Evolutionary conservation across 306 rosid genomes (phyloP).

Genomic region (Ochetophila trinervis): DNA sequence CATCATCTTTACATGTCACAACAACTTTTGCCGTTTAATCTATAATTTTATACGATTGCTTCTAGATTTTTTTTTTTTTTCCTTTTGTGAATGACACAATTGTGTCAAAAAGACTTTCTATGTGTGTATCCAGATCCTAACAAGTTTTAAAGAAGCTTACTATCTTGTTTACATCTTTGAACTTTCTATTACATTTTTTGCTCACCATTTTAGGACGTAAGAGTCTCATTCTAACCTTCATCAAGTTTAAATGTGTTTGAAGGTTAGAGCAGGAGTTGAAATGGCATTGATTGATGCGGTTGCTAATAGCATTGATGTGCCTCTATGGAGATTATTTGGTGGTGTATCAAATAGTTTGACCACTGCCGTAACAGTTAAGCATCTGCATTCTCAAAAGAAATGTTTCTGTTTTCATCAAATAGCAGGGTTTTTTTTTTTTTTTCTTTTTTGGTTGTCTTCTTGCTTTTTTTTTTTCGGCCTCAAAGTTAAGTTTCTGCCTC

Average conservation of each 20-base stretch:
- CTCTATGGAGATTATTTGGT: constrained; percentile 82
- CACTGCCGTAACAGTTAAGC: constrained; percentile 6
- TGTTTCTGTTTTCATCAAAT: too few relatives aligned
- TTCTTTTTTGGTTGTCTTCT: too few relatives aligned
- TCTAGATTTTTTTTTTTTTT: too few relatives aligned
- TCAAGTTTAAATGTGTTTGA: constrained; percentile 9
- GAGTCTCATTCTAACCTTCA: neutral
- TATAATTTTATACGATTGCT: too few relatives aligned
- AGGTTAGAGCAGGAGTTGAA: constrained; percentile 86
- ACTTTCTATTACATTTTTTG: neutral
- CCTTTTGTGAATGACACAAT: too few relatives aligned
- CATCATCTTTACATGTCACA: too few relatives aligned
- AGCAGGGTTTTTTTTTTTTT: neutral
- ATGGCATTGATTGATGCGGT: constrained; percentile 84
- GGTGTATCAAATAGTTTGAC: constrained; percentile 49
- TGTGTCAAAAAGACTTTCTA: too few relatives aligned
- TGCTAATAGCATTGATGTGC: constrained; percentile 69
- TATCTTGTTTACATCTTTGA: too few relatives aligned
- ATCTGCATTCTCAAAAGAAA: neutral
- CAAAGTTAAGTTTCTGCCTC: neutral
- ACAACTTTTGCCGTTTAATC: too few relatives aligned
- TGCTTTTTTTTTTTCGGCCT: neutral
- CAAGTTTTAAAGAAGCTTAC: too few relatives aligned
- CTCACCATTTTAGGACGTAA: neutral
- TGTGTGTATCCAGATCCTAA: too few relatives aligned